Percentiles rank a stretch among this genome's conserved stretches.
Evolutionary conservation across 148 eudicot species (phyloP).

Genomic region (Suaeda aralocaspica): DNA sequence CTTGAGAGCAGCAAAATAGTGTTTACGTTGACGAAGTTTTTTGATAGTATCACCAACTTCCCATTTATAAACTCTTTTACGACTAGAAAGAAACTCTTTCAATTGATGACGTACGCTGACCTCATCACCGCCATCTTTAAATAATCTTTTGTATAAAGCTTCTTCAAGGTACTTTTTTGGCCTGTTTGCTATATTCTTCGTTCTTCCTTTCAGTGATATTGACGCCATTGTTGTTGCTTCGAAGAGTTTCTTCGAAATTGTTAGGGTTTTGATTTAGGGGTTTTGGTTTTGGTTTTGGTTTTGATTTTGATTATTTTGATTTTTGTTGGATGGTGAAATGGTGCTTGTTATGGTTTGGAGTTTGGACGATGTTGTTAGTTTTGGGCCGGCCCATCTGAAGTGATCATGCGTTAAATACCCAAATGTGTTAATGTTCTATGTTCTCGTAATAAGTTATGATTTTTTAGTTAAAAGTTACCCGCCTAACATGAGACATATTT

Average conservation of each 20-base stretch:
- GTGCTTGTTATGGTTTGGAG: too few relatives aligned
- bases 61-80: conserved; percentile 76
- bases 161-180: conserved; percentile 74
- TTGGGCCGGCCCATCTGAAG: too few relatives aligned
- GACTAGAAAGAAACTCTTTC: conserved; percentile 59
- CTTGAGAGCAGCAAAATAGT: conserved; percentile 77
- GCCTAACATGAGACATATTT: too few relatives aligned
- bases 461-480: too few relatives aligned
- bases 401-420: too few relatives aligned
- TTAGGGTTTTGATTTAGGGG: conserved; percentile 29
- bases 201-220: conserved; percentile 34
- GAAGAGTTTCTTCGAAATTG: not conserved
- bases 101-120: conserved; percentile 54
- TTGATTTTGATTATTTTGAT: too few relatives aligned
- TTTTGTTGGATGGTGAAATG: too few relatives aligned
- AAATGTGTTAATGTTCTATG: too few relatives aligned
- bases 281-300: too few relatives aligned
- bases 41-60: conserved; percentile 82
- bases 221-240: conserved; percentile 30
- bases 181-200: conserved; percentile 54
- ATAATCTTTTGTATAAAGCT: conserved; percentile 60
- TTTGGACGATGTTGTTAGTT: too few relatives aligned
- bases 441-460: too few relatives aligned
- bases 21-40: conserved; percentile 67
- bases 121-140: conserved; percentile 73